Base-by-base conservation (phyloP, 2,329 filamentous ascomycete species). In the Phialocephala subalpina region DNA sequence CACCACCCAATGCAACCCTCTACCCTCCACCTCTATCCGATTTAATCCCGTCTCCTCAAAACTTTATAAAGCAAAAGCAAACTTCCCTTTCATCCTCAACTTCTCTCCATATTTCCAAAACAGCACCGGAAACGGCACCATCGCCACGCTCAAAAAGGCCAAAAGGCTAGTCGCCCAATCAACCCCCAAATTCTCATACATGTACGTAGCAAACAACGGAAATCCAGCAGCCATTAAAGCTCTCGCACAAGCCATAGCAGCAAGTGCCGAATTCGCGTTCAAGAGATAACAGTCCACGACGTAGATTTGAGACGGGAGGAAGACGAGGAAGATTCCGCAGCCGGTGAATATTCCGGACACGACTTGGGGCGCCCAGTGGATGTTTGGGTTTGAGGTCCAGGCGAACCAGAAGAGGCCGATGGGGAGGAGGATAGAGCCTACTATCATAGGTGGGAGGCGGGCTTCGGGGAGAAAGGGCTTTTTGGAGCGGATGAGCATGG, bases 401-500 rank as follows among this genome's bases (percentile, higher is more conserved):
- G 79, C 82, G 64, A 86, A 85, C 82, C 82, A 83, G 47, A 61
- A 61, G 2, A 61, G 45, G 3, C 59, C 59, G 4, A 79, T 74
- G 0, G 82, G 80, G 1, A 83, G 74, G 3, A 84, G 67, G 0
- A 81, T 64, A 2, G 79, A 73, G 9, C 80, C 82, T 1, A 81
- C 67, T 20, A 86, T 82, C 77, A 84, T 82, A 0, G 81, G 80
- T 5, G 78, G 75, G 0, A 85, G 75, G 1, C 82, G 77, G 35
- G 80, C 79, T 70, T 85, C 83, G 0, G 82, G 82, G 7, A 78
- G 67, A 12, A 77, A 73, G n/a, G 66, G 67, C 6, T 75, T 75
- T 4, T 64, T 65, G 20, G 77, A 65, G 25, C 72, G 66, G 25
- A 70, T 64, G 20, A 77, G 57, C 27, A 75, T 73, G 12, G 69